Conservation (phyloP, 805 yeast genomes). For the Saturnispora besseyi region DNA sequence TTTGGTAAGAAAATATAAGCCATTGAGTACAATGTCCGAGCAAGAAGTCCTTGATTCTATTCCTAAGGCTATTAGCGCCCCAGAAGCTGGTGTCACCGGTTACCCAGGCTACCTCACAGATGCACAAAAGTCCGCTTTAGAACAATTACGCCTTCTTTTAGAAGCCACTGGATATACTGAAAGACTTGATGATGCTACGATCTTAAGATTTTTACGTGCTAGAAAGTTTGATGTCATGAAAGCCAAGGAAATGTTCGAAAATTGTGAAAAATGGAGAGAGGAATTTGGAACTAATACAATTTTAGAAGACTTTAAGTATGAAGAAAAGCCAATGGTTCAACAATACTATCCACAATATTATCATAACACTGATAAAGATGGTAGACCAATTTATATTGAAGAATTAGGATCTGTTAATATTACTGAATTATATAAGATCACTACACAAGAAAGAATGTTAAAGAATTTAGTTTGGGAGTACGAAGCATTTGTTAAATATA, state of each 20-base stretch:
- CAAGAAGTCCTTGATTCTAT: slow-evolving; percentile 22
- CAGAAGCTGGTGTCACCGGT: slow-evolving; percentile 50
- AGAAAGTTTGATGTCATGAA: slow-evolving; percentile 81
- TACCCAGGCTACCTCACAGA: slow-evolving; percentile 72
- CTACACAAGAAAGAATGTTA: slow-evolving; percentile 93
- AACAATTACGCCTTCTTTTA: slow-evolving; percentile 48
- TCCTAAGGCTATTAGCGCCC: slow-evolving; percentile 45
- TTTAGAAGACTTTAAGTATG: slow-evolving; percentile 78
- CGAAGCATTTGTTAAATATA: slow-evolving; percentile 73
- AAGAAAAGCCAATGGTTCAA: slow-evolving; percentile 88
- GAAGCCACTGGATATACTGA: slow-evolving; percentile 57
- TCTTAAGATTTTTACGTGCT: slow-evolving; percentile 83
- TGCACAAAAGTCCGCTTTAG: slow-evolving; percentile 54
- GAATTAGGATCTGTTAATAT: slow-evolving; percentile 88
- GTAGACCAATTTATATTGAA: slow-evolving; percentile 92
- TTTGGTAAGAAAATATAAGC: background rate
- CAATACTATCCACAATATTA: slow-evolving; percentile 91
- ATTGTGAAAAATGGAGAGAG: slow-evolving; percentile 88
- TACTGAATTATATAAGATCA: slow-evolving; percentile 84
- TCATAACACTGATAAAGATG: slow-evolving; percentile 94
- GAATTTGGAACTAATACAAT: slow-evolving; percentile 83
- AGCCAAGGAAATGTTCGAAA: slow-evolving; percentile 73
- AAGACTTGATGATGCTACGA: slow-evolving; percentile 80
- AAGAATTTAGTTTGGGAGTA: slow-evolving; percentile 96
- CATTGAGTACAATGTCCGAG: slow-evolving; percentile 15